phyloP scores from a whole-genome alignment of 495 filamentous ascomycete species.

The Penicillium psychrofluorescens region DNA sequence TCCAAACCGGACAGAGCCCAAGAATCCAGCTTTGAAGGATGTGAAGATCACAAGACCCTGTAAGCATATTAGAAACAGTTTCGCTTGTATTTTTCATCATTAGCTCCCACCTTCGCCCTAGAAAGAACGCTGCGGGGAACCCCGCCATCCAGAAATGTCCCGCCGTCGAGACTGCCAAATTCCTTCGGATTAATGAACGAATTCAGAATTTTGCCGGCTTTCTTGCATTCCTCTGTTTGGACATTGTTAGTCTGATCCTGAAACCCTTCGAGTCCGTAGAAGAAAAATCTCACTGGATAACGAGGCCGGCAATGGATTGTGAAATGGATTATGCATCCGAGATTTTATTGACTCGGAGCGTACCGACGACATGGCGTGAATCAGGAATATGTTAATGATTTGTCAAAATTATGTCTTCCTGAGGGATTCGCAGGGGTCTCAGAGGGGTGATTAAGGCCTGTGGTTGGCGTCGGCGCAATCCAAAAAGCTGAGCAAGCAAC shows the following conservation, averaged over 20 bases:
- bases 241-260: neutral
- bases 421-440: too few relatives aligned
- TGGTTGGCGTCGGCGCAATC: too few relatives aligned
- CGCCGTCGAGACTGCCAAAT: neutral
- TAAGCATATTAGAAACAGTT: neutral
- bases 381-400: too few relatives aligned
- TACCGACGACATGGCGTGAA: too few relatives aligned
- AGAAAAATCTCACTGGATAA: conserved; percentile 37
- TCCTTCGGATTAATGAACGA: conserved; percentile 78
- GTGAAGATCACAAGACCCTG: conserved; percentile 87
- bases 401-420: too few relatives aligned
- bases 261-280: conserved; percentile 2
- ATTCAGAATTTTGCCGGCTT: conserved; percentile 74
- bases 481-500: too few relatives aligned
- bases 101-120: conserved; percentile 63
- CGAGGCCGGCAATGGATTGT: conserved; percentile 53
- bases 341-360: neutral
- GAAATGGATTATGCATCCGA: conserved; percentile 5
- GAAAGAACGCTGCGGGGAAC: conserved; percentile 81
- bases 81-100: neutral
- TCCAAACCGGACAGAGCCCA: conserved; percentile 78
- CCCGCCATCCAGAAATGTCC: conserved; percentile 25
- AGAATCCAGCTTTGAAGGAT: conserved; percentile 81
- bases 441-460: too few relatives aligned
- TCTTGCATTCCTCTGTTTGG: conserved; percentile 64